Evolutionary conservation across 768 basidiomycete genomes (phyloP).

Genomic region (Gyrodon lividus): DNA sequence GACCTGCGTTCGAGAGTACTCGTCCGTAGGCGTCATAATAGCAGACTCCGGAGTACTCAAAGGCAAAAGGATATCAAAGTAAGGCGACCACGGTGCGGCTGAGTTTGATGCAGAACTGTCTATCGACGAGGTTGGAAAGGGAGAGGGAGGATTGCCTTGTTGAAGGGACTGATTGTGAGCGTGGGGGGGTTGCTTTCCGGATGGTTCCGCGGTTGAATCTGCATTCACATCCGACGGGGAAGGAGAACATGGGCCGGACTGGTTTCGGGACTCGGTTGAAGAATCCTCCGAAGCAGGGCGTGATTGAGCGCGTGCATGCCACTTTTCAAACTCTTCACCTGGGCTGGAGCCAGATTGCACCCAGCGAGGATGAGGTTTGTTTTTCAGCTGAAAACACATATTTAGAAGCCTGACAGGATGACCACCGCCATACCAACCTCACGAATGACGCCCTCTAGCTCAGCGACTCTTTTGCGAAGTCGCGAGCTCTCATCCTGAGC

Average conservation of each 20-base stretch:
- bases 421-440: constrained; percentile 45
- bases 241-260: constrained; percentile 2
- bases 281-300: constrained; percentile 16
- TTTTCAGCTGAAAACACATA: constrained; percentile 51
- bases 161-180: constrained; percentile 9
- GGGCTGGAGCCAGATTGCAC: constrained; percentile 27
- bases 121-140: constrained; percentile 31
- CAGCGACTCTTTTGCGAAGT: constrained; percentile 72
- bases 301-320: constrained; percentile 20
- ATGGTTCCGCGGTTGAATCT: constrained; percentile 6
- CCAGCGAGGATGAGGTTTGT: constrained; percentile 73
- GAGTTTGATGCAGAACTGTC: constrained; percentile 25
- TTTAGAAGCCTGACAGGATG: not conserved
- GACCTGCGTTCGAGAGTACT: constrained; percentile 36
- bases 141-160: constrained; percentile 29
- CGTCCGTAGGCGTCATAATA: constrained; percentile 47
- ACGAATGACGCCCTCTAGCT: constrained; percentile 82
- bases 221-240: not conserved
- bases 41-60: constrained; percentile 32
- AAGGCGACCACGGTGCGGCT: constrained; percentile 12
- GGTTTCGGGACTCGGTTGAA: constrained; percentile 1
- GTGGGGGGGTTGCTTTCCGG: not conserved
- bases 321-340: constrained; percentile 27
- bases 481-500: constrained; percentile 61
- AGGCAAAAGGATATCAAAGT: constrained; percentile 23